A percentile compares a stretch with the other conserved stretches of the same genome.
Conservation (phyloP, 176 grass and related monocot species). For the Miscanthus lutarioriparius region DNA sequence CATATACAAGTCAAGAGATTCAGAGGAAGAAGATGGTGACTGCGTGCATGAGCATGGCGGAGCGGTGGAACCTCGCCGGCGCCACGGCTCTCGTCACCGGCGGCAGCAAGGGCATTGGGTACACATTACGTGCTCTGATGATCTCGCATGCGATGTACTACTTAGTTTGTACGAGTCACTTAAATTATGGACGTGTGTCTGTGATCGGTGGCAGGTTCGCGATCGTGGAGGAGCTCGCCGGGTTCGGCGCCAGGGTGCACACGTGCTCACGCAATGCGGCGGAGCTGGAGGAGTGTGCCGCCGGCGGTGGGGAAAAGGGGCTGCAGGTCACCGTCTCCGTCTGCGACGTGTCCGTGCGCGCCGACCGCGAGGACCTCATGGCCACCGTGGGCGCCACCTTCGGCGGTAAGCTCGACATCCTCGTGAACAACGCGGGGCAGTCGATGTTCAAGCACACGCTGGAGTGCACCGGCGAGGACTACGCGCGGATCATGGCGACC, state of each 20-base stretch:
- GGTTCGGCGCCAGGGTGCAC: conserved; percentile 36
- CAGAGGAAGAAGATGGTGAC: neutral
- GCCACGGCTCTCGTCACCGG: conserved; percentile 46
- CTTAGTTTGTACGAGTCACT: too few species aligned
- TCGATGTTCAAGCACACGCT: neutral
- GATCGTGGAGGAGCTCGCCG: conserved; percentile 42
- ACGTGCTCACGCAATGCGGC: conserved; percentile 39
- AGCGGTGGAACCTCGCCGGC: neutral
- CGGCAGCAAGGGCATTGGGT: conserved; percentile 55
- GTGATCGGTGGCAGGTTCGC: neutral
- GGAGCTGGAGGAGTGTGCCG: conserved; percentile 41
- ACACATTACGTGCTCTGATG: too few species aligned
- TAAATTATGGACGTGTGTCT: too few species aligned
- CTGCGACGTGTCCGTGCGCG: conserved; percentile 42
- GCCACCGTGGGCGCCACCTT: neutral
- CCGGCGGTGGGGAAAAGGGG: conserved; percentile 20
- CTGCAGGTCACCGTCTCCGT: conserved; percentile 18
- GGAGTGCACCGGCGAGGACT: conserved; percentile 37
- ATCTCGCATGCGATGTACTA: neutral
- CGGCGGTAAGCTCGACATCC: conserved; percentile 43
- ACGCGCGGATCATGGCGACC: conserved; percentile 16
- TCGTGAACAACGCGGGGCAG: conserved; percentile 41
- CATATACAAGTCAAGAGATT: too few species aligned
- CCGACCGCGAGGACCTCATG: conserved; percentile 35
- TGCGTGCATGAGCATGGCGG: neutral